A percentile compares a stretch with the other conserved stretches of the same genome.
Conservation (phyloP, 169 alveolate species). For the Cystoisospora suis region DNA sequence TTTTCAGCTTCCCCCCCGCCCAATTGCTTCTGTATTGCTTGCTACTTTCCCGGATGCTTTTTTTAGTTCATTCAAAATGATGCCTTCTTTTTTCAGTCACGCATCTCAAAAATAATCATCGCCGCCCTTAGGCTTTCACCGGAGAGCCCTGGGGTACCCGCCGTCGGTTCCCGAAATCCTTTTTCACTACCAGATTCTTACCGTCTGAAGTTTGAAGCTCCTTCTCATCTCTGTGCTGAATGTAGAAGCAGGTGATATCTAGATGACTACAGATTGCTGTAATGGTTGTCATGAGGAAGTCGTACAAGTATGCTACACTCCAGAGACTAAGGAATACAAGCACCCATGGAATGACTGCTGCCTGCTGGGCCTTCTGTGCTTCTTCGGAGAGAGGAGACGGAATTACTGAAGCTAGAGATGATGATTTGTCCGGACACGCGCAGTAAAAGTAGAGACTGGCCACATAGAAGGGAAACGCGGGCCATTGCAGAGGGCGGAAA, state of each 20-base stretch:
- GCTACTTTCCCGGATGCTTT: no score
- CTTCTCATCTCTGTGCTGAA: no score
- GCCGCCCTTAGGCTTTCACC: no score
- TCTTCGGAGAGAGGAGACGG: neutral
- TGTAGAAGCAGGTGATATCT: constrained; percentile 28
- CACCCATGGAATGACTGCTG: constrained; percentile 20
- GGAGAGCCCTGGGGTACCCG: no score
- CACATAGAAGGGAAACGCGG: constrained; percentile 39
- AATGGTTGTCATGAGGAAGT: constrained; percentile 20
- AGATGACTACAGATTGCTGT: constrained; percentile 31
- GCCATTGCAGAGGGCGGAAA: constrained; percentile 45
- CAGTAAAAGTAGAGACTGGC: constrained; percentile 19
- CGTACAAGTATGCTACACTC: constrained; percentile 22
- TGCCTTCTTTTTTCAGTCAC: no score
- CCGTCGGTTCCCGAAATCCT: no score
- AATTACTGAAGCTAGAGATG: constrained; percentile 18
- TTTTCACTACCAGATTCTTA: no score
- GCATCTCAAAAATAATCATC: no score
- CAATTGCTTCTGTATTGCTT: no score
- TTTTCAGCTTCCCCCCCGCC: no score
- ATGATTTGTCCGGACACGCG: neutral
- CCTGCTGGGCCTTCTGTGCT: constrained; percentile 34
- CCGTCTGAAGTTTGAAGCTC: no score
- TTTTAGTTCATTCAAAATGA: no score
- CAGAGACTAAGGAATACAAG: constrained; percentile 19